Percentiles rank a stretch among this genome's conserved stretches.
Conservation (phyloP, 225 moss, liverwort and hornwort genomes). For the Bryum argenteum region DNA sequence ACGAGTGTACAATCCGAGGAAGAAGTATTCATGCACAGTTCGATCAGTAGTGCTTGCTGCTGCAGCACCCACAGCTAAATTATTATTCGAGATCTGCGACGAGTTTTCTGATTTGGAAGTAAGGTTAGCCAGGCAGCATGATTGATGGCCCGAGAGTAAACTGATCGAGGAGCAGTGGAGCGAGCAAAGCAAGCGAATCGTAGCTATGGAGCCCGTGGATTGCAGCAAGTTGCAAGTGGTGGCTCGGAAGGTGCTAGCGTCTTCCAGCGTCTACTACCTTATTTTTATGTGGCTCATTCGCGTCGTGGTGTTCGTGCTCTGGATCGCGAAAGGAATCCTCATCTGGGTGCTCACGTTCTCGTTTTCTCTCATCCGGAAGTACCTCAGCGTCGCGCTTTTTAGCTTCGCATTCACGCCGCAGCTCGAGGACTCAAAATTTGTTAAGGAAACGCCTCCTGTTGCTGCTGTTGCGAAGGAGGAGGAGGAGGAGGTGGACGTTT, state of each 20-base stretch:
- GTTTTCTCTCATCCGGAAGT: slow-evolving; percentile 47
- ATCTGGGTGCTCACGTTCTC: slow-evolving; percentile 45
- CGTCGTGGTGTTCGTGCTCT: slow-evolving; percentile 49
- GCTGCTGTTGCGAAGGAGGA: not conserved
- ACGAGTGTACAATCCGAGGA: no score
- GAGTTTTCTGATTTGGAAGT: not conserved
- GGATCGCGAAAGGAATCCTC: slow-evolving; percentile 46
- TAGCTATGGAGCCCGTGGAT: slow-evolving; percentile 35
- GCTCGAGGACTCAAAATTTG: slow-evolving; percentile 15
- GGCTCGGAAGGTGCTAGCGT: slow-evolving; percentile 39
- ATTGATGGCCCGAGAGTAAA: no score
- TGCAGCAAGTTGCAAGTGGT: slow-evolving; percentile 43
- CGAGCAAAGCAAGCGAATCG: not conserved
- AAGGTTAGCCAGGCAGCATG: no score
- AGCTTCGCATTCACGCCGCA: slow-evolving; percentile 37
- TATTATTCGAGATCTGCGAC: not conserved
- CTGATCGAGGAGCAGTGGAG: no score
- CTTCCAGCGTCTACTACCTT: slow-evolving; percentile 43
- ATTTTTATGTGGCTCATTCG: slow-evolving; percentile 52
- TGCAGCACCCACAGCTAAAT: not conserved
- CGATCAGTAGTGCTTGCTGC: no score
- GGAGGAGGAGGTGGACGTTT: not conserved
- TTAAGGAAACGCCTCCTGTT: slow-evolving; percentile 10
- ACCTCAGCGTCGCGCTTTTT: slow-evolving; percentile 38
- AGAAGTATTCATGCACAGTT: not conserved